phyloP scores from a whole-genome alignment of 1,284 basidiomycete genomes.

The Crepidotus sp. region DNA sequence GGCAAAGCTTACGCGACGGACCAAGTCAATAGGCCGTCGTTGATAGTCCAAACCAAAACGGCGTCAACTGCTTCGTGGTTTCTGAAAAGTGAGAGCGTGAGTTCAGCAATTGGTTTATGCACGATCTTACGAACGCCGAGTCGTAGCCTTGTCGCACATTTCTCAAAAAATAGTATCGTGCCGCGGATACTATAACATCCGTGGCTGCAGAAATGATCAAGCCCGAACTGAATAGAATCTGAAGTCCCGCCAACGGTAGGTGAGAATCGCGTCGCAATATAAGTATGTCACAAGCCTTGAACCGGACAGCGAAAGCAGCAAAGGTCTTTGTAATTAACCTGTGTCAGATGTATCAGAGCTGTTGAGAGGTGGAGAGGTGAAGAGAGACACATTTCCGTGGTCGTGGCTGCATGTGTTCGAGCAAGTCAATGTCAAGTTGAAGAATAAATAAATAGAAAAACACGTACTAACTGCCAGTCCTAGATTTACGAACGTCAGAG shows the following conservation, averaged over 20 bases:
- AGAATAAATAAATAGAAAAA: no score
- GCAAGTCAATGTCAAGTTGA: no score
- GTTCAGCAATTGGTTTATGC: no score
- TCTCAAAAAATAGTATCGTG: constrained; percentile 11
- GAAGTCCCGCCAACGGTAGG: neutral
- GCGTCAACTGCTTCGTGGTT: constrained; percentile 14
- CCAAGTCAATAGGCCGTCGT: constrained; percentile 12
- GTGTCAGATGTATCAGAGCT: no score
- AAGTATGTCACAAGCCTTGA: constrained; percentile 3
- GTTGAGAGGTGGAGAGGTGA: no score
- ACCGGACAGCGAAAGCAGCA: neutral
- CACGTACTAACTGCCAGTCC: constrained; percentile 8
- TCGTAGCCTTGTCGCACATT: constrained; percentile 11
- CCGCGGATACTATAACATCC: constrained; percentile 7
- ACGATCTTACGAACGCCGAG: no score
- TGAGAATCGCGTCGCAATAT: no score
- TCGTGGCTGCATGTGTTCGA: constrained; percentile 4
- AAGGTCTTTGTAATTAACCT: neutral
- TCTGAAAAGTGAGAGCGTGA: neutral
- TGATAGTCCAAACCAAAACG: constrained; percentile 12
- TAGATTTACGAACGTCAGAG: neutral
- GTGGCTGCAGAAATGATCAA: constrained; percentile 7
- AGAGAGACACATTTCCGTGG: constrained; percentile 8
- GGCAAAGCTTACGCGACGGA: no score
- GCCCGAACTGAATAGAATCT: constrained; percentile 6